Base-by-base conservation (phyloP, 495 filamentous ascomycete genomes). In the Podospora sp. region DNA sequence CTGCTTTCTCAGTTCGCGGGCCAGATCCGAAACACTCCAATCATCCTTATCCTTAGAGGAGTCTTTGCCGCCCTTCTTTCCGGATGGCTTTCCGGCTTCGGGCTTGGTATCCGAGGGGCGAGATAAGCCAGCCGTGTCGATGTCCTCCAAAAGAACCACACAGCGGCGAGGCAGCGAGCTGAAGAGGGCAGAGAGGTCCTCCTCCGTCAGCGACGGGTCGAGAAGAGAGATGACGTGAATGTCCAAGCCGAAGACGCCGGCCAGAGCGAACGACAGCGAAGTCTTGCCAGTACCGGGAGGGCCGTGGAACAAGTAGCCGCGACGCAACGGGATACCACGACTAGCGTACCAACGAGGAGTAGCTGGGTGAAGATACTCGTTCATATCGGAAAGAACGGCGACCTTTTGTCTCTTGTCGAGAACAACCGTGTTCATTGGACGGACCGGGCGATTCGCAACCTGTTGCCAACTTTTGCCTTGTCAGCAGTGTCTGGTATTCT, bases 251-350 rank as follows among this genome's bases (percentile, higher is more conserved):
- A 91, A 91, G 0, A 89, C 82, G 0, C 90, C 89, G 0, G 90
- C 89, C 2, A 90, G 77, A 0, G 89, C 90, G 69, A 90, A 90
- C 8, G 84, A 85, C 2, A 89, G 72, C 1, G 81, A 84, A 0
- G 85, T 87, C 70, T 89, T 89, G 14, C 87, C 87, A 0, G 88
- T 91, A 2, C 90, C 90, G 2, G 90, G 90, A 0, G 89, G 89
- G 0, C 90, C 90, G 60, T 90, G 83, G 35, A 98, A 89, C 7
- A 97, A 83, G 76, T 97, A 98, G 0, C 94, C 94, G 27, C 94
- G 84, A 1, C 94, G 87, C 61, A 97, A 92, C 0, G 94, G 94
- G 64, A 98, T 97, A n/a, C 94, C 92, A 0, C 91, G 84, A 58
- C 88, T 88, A 0, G 90, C 87, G 69, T 95, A 95, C 91, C 91